Evolutionary conservation across 495 filamentous ascomycete species (phyloP), one percentile per base, ranked within the genome.

Genomic region (Cladorrhinum samala): DNA sequence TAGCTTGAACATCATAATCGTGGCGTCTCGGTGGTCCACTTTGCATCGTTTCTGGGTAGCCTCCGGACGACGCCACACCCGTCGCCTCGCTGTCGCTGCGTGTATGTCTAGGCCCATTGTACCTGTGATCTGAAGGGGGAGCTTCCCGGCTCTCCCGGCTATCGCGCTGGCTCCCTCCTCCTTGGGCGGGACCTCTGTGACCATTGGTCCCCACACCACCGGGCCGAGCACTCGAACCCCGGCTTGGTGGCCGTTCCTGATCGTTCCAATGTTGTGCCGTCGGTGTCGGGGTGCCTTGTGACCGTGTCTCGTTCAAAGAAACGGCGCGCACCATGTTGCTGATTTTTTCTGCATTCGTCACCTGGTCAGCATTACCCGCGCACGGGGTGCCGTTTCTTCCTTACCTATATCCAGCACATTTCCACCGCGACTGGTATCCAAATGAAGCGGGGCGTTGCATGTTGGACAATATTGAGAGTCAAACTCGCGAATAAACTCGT

Each of bases 391-490:
- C 24, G 41, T n/a, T 19, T 16, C 39, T 13, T 53, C 27, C 56
- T 62, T 59, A 97, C 92, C 91, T 52, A 97, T 83, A 73, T 97
- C 91, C 39, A 96, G 66, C 25, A 96, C 88, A 76, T 95, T 96
- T 48, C 93, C 93, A 38, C 93, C 94, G 48, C 93, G 82, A 68
- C 90, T 97, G 3, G 91, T 94, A 71, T 99, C 93, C 44, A 99
- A 72, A 24, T 91, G 90, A 20, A 99, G 70, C 30, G 94, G 90
- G 52, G 89, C 87, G 77, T 96, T 89, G 69, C 93, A 99, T 55
- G 89, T 86, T 36, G 93, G 93, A 69, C 93, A 99, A 67, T 86
- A 91, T 61, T 99, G 91, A 38, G 88, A 89, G 57, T 99, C 94
- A 55, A 88, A 88, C 67, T 95, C 92, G 55, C 89, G 87, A 59